Evolutionary conservation across 106 monocot genomes (phyloP).

Genomic region (Gastrodia elata): DNA sequence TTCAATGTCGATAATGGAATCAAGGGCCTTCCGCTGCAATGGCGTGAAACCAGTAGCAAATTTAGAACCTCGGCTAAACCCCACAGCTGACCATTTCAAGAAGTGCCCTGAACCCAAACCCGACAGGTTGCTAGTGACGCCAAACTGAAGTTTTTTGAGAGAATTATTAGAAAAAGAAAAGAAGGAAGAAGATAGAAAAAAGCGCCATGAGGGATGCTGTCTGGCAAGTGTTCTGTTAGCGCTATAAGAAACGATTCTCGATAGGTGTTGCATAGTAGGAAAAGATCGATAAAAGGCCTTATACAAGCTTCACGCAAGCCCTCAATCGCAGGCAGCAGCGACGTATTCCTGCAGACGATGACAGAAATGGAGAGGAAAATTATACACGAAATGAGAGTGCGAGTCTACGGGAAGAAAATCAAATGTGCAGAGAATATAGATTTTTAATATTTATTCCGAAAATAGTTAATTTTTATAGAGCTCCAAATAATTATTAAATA

Average conservation of each 20-base stretch:
- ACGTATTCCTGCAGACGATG: too few species aligned
- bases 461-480: too few species aligned
- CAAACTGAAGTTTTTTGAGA: background rate
- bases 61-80: conserved; percentile 31
- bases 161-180: background rate
- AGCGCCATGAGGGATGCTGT: background rate
- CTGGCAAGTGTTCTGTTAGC: background rate
- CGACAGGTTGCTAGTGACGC: background rate
- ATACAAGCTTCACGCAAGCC: too few species aligned
- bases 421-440: too few species aligned
- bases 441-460: too few species aligned
- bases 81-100: conserved; percentile 23
- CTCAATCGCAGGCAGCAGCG: too few species aligned
- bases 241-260: background rate
- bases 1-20: conserved; percentile 70
- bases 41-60: conserved; percentile 86
- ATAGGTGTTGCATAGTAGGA: conserved; percentile 4
- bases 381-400: too few species aligned
- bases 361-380: too few species aligned
- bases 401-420: too few species aligned
- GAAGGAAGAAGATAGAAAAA: background rate
- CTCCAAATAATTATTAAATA: too few species aligned
- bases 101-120: background rate
- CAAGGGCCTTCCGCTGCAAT: conserved; percentile 60
- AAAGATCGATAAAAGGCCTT: too few species aligned